phyloP scores from a whole-genome alignment of 192 early-diverging fungal genomes.

The Coemansia sp. region DNA sequence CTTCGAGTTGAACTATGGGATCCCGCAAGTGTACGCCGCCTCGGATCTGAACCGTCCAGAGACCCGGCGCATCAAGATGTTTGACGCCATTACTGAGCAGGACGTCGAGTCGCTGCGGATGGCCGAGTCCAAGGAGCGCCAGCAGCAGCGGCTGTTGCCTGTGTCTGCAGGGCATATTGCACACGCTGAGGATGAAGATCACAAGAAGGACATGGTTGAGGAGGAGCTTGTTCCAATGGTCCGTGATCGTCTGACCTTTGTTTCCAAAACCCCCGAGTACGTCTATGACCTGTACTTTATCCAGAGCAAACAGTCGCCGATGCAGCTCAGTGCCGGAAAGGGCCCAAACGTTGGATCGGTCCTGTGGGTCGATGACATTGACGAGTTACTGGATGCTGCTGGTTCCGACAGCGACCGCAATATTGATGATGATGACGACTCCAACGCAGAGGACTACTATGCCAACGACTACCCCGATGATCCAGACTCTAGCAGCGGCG shows the following conservation, averaged over 20 bases:
- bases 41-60: constrained; percentile 38
- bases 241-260: constrained; percentile 59
- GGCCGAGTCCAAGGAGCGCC: constrained; percentile 1
- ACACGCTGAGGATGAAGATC: background rate
- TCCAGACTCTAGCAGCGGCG: constrained; percentile 32
- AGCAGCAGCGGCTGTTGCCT: constrained; percentile 3
- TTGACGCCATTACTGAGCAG: constrained; percentile 66
- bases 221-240: constrained; percentile 65
- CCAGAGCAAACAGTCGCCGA: constrained; percentile 30
- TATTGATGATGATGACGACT: constrained; percentile 60
- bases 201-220: background rate
- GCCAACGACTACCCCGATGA: constrained; percentile 80
- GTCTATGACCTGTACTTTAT: constrained; percentile 77
- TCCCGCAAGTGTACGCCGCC: constrained; percentile 25
- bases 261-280: constrained; percentile 54
- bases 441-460: constrained; percentile 77
- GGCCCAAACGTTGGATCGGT: constrained; percentile 20
- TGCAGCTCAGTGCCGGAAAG: constrained; percentile 5
- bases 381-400: constrained; percentile 31
- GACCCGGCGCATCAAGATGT: constrained; percentile 59
- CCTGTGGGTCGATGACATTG: constrained; percentile 57
- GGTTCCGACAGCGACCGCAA: constrained; percentile 35
- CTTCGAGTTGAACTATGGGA: constrained; percentile 13
- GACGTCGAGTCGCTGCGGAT: constrained; percentile 16
- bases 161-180: background rate